Evolutionary conservation across 306 rosid species (phyloP).

Genomic region (Trichosanthes cucumerina): DNA sequence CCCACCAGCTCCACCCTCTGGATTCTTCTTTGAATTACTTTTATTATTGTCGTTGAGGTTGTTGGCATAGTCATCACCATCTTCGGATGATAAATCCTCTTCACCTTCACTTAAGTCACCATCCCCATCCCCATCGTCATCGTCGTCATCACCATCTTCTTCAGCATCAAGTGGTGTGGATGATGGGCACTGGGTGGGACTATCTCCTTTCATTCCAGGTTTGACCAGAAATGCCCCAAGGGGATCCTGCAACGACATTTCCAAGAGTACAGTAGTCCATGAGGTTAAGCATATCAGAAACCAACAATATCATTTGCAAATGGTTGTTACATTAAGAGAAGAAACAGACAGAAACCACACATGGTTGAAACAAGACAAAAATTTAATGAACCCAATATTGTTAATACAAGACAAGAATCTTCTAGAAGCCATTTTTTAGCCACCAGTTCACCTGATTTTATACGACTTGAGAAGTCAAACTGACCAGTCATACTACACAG

Average conservation of each 20-base stretch:
- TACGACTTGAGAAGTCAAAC: background rate
- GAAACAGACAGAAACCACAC: background rate
- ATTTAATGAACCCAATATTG: background rate
- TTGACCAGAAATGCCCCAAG: slow-evolving; percentile 16
- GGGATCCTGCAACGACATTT: slow-evolving; percentile 35
- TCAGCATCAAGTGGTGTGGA: slow-evolving; percentile 44
- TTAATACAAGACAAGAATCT: background rate
- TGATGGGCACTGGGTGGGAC: slow-evolving; percentile 20
- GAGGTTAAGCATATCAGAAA: background rate
- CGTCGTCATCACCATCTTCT: slow-evolving; percentile 50
- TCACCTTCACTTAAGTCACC: slow-evolving; percentile 57
- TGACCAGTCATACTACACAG: background rate
- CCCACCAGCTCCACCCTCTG: slow-evolving; percentile 52
- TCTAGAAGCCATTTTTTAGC: background rate
- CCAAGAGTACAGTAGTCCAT: background rate
- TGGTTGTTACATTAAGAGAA: background rate
- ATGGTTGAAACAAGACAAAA: background rate
- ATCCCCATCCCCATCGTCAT: slow-evolving; percentile 37
- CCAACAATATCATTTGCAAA: background rate
- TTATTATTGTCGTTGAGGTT: slow-evolving; percentile 41
- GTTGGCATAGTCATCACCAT: slow-evolving; percentile 45
- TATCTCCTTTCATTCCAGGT: slow-evolving; percentile 26
- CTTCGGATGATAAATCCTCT: slow-evolving; percentile 79
- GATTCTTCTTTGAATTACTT: slow-evolving; percentile 58
- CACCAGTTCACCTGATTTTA: background rate